Conservation (phyloP, 768 basidiomycete genomes). For the Kwoniella heveanensis region DNA sequence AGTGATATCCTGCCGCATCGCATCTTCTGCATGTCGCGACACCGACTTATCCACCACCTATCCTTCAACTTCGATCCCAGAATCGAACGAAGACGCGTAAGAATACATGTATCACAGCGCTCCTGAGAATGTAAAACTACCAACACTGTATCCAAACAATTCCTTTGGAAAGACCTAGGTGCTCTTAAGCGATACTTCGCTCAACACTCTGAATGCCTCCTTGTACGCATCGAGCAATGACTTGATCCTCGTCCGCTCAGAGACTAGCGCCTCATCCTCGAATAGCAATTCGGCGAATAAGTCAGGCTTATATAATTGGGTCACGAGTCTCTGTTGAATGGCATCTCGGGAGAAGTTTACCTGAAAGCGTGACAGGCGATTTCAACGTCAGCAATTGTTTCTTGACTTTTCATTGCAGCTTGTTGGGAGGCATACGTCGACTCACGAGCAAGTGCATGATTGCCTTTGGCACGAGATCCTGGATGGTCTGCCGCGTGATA, state of each 20-base stretch:
- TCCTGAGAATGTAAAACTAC: no score
- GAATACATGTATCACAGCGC: no score
- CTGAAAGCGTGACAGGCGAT: constrained; percentile 59
- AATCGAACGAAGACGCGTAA: no score
- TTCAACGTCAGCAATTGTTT: not conserved
- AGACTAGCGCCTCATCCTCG: constrained; percentile 93
- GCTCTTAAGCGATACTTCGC: constrained; percentile 54
- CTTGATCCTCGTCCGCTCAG: constrained; percentile 90
- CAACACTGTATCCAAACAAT: no score
- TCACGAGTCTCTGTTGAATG: constrained; percentile 94
- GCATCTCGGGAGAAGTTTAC: constrained; percentile 96
- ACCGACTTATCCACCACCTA: no score
- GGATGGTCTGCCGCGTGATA: constrained; percentile 94
- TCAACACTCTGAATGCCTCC: constrained; percentile 60
- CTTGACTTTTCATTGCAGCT: not conserved
- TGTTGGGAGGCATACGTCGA: not conserved
- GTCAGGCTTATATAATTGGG: constrained; percentile 90
- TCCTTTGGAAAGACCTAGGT: not conserved
- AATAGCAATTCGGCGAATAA: constrained; percentile 86
- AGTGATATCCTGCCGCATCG: no score
- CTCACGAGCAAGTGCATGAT: constrained; percentile 74
- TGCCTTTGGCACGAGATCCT: constrained; percentile 95
- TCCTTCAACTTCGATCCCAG: no score
- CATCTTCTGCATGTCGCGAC: no score
- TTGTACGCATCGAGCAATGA: constrained; percentile 92